Evolutionary conservation across 2,329 filamentous ascomycete species (phyloP), one percentile per base, ranked within the genome.

Genomic region (Fusarium sp.): DNA sequence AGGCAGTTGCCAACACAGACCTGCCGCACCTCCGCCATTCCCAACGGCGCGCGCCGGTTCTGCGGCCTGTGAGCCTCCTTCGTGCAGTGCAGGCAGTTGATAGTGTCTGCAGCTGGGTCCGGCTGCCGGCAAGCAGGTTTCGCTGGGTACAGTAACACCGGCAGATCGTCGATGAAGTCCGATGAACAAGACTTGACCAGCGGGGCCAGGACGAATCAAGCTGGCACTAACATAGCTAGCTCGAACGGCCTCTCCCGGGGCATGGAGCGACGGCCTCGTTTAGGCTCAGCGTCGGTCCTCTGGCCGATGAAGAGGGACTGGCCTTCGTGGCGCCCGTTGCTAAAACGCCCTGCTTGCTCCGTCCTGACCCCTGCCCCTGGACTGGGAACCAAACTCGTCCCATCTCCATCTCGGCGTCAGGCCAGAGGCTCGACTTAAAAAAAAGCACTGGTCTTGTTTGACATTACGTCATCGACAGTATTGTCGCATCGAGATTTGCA

Each of bases 151-250:
- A 36, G 35, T 58, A 61, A 73, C 36, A 36, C 56, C 72, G 72
- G 72, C 63, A 75, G 73, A 74, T 74, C 73, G 69, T 73, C 72
- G 73, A 75, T 74, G 73, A 65, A 60, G 57, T 72, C 58, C 58
- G 57, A 65, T 33, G 58, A 67, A 11, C 59, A 74, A 36, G 27
- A 63, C 65, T 16, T 70, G 27, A 74, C 72, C 69, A 60, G 69
- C 33, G 56, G 50, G 33, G 36, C 35, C 27, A 35, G n/a, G 56
- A 57, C 40, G 59, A 63, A 64, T 73, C 71, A 64, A 64, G 40
- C 18, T 74, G 47, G 35, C 58, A 50, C 71, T 73, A 74, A 65
- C 25, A 69, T 16, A 45, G 50, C 63, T 74, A 74, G 73, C 36
- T 60, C 27, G 69, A 74, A 74, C 71, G 71, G 71, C 68, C 63